Evolutionary conservation across 805 yeast species (phyloP).

Genomic region (Starmerella sp.): DNA sequence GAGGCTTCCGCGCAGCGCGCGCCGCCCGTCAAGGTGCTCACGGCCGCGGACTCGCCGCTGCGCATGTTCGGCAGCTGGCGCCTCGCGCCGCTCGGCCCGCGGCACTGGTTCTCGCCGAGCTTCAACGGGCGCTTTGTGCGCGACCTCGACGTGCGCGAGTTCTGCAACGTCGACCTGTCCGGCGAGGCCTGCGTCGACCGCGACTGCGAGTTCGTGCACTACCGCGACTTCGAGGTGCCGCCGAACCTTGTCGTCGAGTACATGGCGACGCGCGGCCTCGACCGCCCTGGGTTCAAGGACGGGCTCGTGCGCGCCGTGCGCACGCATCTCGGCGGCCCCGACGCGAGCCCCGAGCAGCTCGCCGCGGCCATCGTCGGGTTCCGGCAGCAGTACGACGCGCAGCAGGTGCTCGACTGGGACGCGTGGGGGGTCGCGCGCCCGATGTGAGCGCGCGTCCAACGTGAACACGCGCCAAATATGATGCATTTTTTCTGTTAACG

Average conservation of each 20-base stretch:
- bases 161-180: conserved; percentile 17
- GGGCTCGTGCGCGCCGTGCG: conserved; percentile 9
- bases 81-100: conserved; percentile 14
- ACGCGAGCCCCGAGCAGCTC: conserved; percentile 8
- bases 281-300: conserved; percentile 6
- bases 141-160: conserved; percentile 3
- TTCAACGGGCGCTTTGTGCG: conserved; percentile 19
- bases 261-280: conserved; percentile 15
- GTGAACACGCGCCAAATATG: not conserved
- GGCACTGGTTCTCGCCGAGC: conserved; percentile 14
- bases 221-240: conserved; percentile 15
- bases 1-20: not conserved
- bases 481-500: no score
- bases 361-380: conserved; percentile 16
- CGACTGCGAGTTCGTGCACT: conserved; percentile 19
- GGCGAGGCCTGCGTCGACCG: conserved; percentile 8
- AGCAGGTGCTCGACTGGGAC: conserved; percentile 13
- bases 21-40: not conserved
- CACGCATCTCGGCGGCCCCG: conserved; percentile 1
- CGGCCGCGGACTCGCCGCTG: conserved; percentile 15
- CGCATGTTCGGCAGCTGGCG: conserved; percentile 18
- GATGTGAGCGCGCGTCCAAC: not conserved
- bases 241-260: conserved; percentile 11
- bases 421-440: conserved; percentile 3
- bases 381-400: conserved; percentile 3